Evolutionary conservation across 1,284 basidiomycete species (phyloP), one percentile per base, ranked within the genome.

Genomic region (Athelia psychrophila): DNA sequence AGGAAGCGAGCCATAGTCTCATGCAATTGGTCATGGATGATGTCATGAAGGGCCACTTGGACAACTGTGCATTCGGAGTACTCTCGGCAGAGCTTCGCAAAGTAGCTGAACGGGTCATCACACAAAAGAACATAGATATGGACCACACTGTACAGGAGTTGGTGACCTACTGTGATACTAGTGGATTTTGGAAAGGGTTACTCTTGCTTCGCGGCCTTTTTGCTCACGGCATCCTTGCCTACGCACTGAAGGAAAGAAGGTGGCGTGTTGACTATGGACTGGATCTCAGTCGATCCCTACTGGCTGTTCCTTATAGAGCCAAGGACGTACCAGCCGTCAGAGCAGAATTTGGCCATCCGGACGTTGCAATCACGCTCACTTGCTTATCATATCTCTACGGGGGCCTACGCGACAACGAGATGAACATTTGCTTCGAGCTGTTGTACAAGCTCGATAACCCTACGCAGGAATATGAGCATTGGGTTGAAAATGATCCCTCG

Each of bases 311-410:
- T 13, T 68, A 64, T 45, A 51, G 55, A 3, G 66, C 66, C 2
- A 68, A 68, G 58, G 69, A 71, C 40, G 54, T 63, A 16, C 69
- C 69, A 8, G 54, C 64, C 35, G 25, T 55, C 13, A 56, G 61
- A 40, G 65, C 69, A 10, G 69, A 71, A 40, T 71, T 71, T 38
- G 67, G 65, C 2, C 69, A 71, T 53, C 69, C 69, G 1, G 69
- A 70, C 27, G 59, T 71, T 25, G 61, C 60, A 1, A 54, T 71
- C 32, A 38, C 58, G 2, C 61, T 71, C 1, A 71, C 69, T 0
- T 70, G 64, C 50, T 60, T 71, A 9, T 62, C 56, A 15, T 71
- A 71, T 51, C 69, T 69, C 45, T 67, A 69, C 44, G 52, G 58
- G 9, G 68, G 69, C 4, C 54, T 70, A 22, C 55, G 54, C 1